Evolutionary conservation across 1,284 basidiomycete genomes (phyloP), one percentile per base, ranked within the genome.

Genomic region (Papiliotrema nemorosa): DNA sequence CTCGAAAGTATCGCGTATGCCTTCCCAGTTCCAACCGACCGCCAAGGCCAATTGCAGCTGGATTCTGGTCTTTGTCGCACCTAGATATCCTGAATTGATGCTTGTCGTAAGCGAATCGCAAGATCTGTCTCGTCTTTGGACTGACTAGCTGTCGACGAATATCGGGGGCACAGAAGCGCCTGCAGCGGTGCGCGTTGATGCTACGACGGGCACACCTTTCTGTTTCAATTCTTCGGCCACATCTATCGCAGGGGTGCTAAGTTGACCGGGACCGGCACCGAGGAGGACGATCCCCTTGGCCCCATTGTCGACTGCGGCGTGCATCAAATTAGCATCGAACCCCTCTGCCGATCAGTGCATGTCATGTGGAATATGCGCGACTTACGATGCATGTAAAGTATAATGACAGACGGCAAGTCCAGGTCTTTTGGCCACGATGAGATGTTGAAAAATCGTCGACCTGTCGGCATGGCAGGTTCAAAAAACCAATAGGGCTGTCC

Each of bases 21-120:
- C 55, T 26, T 52, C 49, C 48, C 48, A 54, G 31, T 45, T 49
- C 44, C 43, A 43, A 20, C 55, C 55, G 1, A 46, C 45, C 1
- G 55, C 55, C 24, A 57, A 48, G 39, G 43, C 45, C 14, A 57
- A 41, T 33, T 57, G 55, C 14, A 57, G 49, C 42, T 52, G 51
- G 41, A 57, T 49, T n/a, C 55, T 21, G 13, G 55, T 39, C 39
- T 57, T 53, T 25, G 44, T 49, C 20, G 49, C 53, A 20, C 47
- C 44, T 49, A 54, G 47, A 45, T 47, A 54, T 10, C 53, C 53
- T 9, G 53, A 54, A 20, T 44, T 31, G 49, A 54, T 54, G 31
- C 53, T 54, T 38, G 18, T 21, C 20, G 36, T 38, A 21, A 24
- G 10, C 2, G 26, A 38, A 25, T 24, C 16, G 31, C 9, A 33